Evolutionary conservation across 306 rosid genomes (phyloP).

Genomic region (Oemleria cerasiformis): DNA sequence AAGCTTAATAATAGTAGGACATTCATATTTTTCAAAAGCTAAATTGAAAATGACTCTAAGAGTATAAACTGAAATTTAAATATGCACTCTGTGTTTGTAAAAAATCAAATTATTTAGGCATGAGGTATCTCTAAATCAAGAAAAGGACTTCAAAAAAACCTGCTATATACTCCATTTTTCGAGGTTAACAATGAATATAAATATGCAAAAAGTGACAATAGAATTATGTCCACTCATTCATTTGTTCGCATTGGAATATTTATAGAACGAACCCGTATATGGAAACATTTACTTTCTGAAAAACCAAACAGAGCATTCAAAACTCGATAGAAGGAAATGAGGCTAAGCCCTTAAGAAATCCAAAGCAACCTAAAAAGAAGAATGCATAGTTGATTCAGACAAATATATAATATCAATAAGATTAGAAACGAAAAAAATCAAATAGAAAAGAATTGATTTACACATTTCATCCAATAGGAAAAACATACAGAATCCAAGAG

Average conservation of each 20-base stretch:
- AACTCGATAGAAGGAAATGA: not conserved
- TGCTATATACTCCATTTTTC: not conserved
- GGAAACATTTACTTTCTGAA: conserved; percentile 15
- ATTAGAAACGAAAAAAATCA: not conserved
- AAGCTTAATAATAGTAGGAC: too few species aligned
- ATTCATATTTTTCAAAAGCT: too few species aligned
- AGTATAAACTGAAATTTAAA: too few species aligned
- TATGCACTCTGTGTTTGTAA: too few species aligned
- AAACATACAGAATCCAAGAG: conserved; percentile 18
- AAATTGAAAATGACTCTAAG: too few species aligned
- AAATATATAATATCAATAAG: not conserved
- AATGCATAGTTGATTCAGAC: conserved; percentile 14
- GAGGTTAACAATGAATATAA: not conserved
- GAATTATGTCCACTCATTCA: not conserved
- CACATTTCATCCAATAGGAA: conserved; percentile 24
- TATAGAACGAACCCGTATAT: not conserved
- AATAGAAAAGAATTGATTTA: conserved; percentile 24
- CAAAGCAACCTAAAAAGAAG: not conserved
- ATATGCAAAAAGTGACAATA: not conserved
- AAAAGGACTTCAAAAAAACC: too few species aligned
- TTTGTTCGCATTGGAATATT: not conserved
- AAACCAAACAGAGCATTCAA: conserved; percentile 11
- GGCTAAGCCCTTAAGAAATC: not conserved
- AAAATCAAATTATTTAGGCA: too few species aligned
- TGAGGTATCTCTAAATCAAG: too few species aligned